Conservation (phyloP, 306 rosid species). For the Vigna reflexopilosa region DNA sequence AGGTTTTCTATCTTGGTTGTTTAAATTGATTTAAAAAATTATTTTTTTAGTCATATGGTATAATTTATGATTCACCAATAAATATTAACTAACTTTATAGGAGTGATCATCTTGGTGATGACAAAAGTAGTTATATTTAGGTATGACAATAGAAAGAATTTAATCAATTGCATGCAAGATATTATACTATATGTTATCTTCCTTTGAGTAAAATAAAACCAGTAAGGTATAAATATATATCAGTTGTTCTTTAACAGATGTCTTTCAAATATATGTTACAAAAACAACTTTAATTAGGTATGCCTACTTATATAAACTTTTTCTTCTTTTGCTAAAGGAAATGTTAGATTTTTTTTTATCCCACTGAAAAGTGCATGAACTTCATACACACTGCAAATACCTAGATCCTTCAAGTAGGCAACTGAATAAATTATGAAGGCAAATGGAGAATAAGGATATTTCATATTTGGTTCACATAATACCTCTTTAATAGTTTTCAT, state of each 20-base stretch:
- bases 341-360: no score
- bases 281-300: neutral
- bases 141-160: neutral
- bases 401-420: neutral
- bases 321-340: no score
- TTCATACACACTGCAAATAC: neutral
- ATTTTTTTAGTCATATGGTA: no score
- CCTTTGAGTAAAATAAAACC: neutral
- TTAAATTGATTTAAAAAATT: no score
- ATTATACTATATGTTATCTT: neutral
- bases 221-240: neutral
- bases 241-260: neutral
- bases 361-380: neutral
- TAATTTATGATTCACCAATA: no score
- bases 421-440: constrained; percentile 28
- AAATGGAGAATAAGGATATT: constrained; percentile 54
- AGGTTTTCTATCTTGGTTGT: no score
- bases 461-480: constrained; percentile 41
- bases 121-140: neutral
- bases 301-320: neutral
- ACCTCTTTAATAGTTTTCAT: neutral
- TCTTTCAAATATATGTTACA: neutral
- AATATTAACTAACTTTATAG: no score
- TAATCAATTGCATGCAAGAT: neutral
- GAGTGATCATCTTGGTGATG: no score